Base-by-base conservation (phyloP, 108 stramenopile species). In the Conticribra weissflogii region DNA sequence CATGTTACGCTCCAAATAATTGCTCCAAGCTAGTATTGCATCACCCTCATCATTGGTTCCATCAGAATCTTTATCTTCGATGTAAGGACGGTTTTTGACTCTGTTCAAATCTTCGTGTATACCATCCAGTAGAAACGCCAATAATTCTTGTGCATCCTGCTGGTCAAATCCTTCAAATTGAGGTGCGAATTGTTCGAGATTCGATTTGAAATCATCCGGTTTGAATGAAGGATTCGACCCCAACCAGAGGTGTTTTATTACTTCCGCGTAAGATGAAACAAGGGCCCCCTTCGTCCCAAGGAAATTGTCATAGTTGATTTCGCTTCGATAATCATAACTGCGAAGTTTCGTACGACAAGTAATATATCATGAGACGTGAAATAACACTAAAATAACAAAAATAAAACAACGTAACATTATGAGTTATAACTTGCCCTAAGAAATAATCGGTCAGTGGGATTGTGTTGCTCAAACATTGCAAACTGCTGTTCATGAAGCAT, bases 51-150 rank as follows among this genome's bases (percentile, higher is more conserved):
- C 89, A 23, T 85, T 80, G 21, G 69, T 83, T 3, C 89, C 95
- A 59, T 93, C 93, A 56, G 87, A 92, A 63, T 97, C 96, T 3
- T 84, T 76, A 49, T 94, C 94, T 63, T 92, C 87, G 1, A 96
- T 79, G 67, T 94, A 93, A 3, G 94, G 94, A 47, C 88, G 83
- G 23, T 82, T 84, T 31, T 82, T 77, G 17, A 98, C 95, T 41
- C 96, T 82, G 79, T 98, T 98, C 56, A 98, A 74, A 70, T 97
- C 97, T 78, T 97, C 94, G 66, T 97, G 96, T 44, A 98, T 84
- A 0, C 95, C 93, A 70, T 96, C 97, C 24, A 98, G 71, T 65
- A 97, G 56, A 74, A 81, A 95, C 12, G 81, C 68, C 25, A 99
- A 74, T 12, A 97, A 65, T 66, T 99, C 98, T 68, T 96, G 96